phyloP scores from a whole-genome alignment of 2,329 filamentous ascomycete genomes.

The Colletotrichum chrysophilum region DNA sequence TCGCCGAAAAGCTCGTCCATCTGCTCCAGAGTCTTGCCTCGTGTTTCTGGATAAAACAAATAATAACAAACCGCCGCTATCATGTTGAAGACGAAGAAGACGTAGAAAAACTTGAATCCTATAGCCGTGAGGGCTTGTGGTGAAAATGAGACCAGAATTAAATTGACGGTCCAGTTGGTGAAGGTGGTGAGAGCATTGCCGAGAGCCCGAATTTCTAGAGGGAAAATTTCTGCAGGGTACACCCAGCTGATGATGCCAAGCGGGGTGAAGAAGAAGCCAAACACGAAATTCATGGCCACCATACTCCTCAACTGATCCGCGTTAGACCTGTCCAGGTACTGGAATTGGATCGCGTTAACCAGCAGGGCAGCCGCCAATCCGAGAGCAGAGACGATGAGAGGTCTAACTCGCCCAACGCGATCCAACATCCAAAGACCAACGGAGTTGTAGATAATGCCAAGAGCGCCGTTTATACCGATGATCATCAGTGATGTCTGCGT shows the following conservation, averaged over 20 bases:
- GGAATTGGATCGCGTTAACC: slow-evolving; percentile 31
- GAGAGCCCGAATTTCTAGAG: slow-evolving; percentile 34
- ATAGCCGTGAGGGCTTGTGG: slow-evolving; percentile 46
- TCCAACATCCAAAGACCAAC: slow-evolving; percentile 51
- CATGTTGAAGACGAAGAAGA: slow-evolving; percentile 31
- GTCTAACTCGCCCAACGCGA: slow-evolving; percentile 50
- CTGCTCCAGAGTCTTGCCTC: slow-evolving; percentile 35
- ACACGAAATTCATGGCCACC: slow-evolving; percentile 39
- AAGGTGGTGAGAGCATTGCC: slow-evolving; percentile 33
- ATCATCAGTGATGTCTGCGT: slow-evolving; percentile 52
- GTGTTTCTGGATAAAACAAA: slow-evolving; percentile 37
- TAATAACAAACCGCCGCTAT: slow-evolving; percentile 26
- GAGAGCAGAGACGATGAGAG: slow-evolving; percentile 46
- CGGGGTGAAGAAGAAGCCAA: slow-evolving; percentile 31
- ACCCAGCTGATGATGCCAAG: slow-evolving; percentile 50
- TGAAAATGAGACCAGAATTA: slow-evolving; percentile 54
- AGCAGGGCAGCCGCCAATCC: slow-evolving; percentile 29
- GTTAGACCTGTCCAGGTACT: slow-evolving; percentile 28
- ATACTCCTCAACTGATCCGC: slow-evolving; percentile 30
- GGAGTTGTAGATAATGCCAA: slow-evolving; percentile 53
- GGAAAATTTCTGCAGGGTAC: slow-evolving; percentile 45
- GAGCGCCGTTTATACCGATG: slow-evolving; percentile 53
- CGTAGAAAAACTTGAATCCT: slow-evolving; percentile 49
- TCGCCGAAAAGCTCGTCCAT: slow-evolving; percentile 41
- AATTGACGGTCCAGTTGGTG: slow-evolving; percentile 35